Base-by-base conservation (phyloP, 371 early-diverging fungal species). In the Rhizomucor pusillus region DNA sequence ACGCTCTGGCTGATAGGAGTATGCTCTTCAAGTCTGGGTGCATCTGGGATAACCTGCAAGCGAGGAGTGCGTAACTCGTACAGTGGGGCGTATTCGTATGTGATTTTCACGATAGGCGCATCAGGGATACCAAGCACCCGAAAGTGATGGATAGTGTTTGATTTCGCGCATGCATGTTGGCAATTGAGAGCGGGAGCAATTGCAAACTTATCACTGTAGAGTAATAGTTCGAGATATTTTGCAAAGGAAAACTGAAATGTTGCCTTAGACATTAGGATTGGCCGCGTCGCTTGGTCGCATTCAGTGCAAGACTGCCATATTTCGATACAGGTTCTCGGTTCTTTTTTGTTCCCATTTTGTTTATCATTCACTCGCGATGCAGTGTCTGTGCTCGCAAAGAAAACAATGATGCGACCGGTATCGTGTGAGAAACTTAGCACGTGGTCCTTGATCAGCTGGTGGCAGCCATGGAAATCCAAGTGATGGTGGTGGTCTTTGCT, bases 21-120 rank as follows among this genome's bases (percentile, higher is more conserved):
- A 13, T 24, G 24, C 4, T 1, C 33, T 20, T 49, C 47, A 7
- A 29, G 29, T 7, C 7, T 29, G 29, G 29, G 29, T 29, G 29
- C 29, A 5, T 43, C 50, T 19, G 57, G 52, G 9, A 58, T 56
- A 10, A 81, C 72, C 54, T 87, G 87, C 7, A 85, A 49, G 10
- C 69, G 71, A 16, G 88, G 85, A 20, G 80, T 61, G 5, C 85
- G 69, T 60, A 88, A 69, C 52, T 83, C 85, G 56, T 84, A 88
- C 36, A 79, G 52, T 7, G 69, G 70, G 11, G 73, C 70, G 1
- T 62, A 62, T 56, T 86, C 84, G 34, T 66, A 75, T 13, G 62
- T 74, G 20, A 88, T 69, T n/a, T 65, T 70, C 45, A 85, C 72
- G 0, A 68, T 69, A 2, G 71, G 16, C 53, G 19, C 29, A 19